These are phyloP conservation scores for Taiozyma sp. DNA, from an alignment of 1,139 yeast species.

Conservation along the genomic window DNA sequence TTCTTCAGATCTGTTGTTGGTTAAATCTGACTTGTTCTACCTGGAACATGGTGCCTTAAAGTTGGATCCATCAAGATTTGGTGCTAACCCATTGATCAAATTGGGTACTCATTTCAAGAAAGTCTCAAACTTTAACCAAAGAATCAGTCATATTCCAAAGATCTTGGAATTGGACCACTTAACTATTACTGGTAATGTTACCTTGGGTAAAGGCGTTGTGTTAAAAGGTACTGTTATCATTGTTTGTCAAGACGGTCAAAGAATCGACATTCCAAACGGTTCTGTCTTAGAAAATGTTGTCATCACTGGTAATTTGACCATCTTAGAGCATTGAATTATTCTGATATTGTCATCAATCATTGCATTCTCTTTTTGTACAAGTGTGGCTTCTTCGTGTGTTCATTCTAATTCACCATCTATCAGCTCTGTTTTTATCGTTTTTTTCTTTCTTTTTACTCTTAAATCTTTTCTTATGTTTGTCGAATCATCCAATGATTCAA, in stretches of 20 bases:
- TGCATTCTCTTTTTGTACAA: neutral
- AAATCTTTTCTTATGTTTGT: neutral
- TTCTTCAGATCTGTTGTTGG: constrained; percentile 88
- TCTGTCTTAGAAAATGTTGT: constrained; percentile 92
- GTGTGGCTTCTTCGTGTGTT: neutral
- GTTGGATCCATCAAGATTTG: constrained; percentile 81
- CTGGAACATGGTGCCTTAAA: constrained; percentile 89
- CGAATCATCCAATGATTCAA: neutral
- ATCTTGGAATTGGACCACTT: constrained; percentile 94
- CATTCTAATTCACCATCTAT: neutral
- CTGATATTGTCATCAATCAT: neutral
- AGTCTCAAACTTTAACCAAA: constrained; percentile 83
- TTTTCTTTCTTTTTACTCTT: neutral
- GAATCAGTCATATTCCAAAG: constrained; percentile 94
- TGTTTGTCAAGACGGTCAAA: constrained; percentile 96
- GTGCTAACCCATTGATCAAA: constrained; percentile 91
- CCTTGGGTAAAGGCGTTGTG: constrained; percentile 82
- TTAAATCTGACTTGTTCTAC: constrained; percentile 91
- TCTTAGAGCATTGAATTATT: constrained; percentile 68
- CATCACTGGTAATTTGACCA: constrained; percentile 93
- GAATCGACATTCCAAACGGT: constrained; percentile 96
- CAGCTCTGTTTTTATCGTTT: neutral
- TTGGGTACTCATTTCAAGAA: constrained; percentile 95
- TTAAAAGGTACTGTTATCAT: constrained; percentile 96
- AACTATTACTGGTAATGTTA: constrained; percentile 95